Evolutionary conservation across 306 rosid species (phyloP).

Genomic region (Mucuna pruriens): DNA sequence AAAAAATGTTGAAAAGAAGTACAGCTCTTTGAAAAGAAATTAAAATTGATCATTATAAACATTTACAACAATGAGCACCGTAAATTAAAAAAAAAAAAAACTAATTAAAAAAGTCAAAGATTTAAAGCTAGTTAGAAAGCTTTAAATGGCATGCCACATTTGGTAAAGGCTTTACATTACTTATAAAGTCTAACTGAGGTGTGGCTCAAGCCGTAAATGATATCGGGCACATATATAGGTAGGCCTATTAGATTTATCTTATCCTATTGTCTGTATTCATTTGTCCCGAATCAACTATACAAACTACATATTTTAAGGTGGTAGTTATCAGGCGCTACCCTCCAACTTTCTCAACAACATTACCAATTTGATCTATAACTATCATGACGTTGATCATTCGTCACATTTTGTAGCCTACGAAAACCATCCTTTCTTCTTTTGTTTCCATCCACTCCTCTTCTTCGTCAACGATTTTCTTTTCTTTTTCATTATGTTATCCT

Average conservation of each 20-base stretch:
- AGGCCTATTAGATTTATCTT: slow-evolving; percentile 30
- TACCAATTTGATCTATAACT: slow-evolving; percentile 20
- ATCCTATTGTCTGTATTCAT: slow-evolving; percentile 32
- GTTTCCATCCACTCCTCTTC: not conserved
- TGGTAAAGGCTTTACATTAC: slow-evolving; percentile 9
- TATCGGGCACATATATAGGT: not conserved
- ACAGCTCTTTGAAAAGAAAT: too few species aligned
- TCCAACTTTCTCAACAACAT: slow-evolving; percentile 42
- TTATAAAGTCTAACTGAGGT: not conserved
- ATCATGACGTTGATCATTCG: slow-evolving; percentile 39
- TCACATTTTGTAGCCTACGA: slow-evolving; percentile 16
- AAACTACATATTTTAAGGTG: slow-evolving; percentile 37
- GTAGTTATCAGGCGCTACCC: slow-evolving; percentile 24
- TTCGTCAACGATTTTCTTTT: slow-evolving; percentile 11
- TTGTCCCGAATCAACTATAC: slow-evolving; percentile 41
- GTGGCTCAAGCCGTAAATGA: not conserved
- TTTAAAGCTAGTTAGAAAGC: slow-evolving; percentile 5
- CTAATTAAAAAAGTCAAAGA: slow-evolving; percentile 26
- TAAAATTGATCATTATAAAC: too few species aligned
- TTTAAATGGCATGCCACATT: slow-evolving; percentile 8
- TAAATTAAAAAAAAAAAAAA: too few species aligned
- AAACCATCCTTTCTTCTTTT: not conserved
- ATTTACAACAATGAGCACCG: too few species aligned
- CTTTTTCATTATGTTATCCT: not conserved
- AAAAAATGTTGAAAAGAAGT: too few species aligned